Base-by-base conservation (phyloP, 2,329 filamentous ascomycete species). In the Fusarium praegraminearum region DNA sequence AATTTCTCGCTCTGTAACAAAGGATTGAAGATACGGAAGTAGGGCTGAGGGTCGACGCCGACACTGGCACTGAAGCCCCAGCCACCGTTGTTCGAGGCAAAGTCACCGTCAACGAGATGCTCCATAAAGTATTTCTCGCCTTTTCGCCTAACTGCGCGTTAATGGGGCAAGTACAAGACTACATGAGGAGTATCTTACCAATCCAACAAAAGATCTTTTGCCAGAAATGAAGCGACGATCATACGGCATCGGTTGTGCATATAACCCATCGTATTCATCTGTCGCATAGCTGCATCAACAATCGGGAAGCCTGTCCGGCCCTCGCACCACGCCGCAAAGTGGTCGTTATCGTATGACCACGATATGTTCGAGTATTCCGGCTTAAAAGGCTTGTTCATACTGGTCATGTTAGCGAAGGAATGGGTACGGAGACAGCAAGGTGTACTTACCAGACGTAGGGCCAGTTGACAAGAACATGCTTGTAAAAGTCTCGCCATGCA, bases 21-120 rank as follows among this genome's bases (percentile, higher is more conserved):
- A 1, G 94, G 94, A 74, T 97, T 97, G 80, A 97, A 97, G 53
- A 97, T 92, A 9, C 93, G 86, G 69, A 97, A 97, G 77, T 97
- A 97, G 0, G 94, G 93, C 79, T 97, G 92, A 2, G 93, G 92
- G 78, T 97, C 93, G 9, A 94, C 92, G 2, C 93, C 91, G 0
- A 90, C 90, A 20, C 85, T 88, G 7, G 90, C 89, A 26, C 84
- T 80, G 66, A 82, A 83, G 1, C 81, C 87, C 85, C 86, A 88
- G 5, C 86, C 86, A 30, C 86, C 85, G 66, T 92, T 93, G 77
- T 95, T 95, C 61, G 87, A 91, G 0, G 91, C 91, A 75, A 94
- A 93, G 76, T 94, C 92, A 18, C 92, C 91, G 73, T 95, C 92
- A 59, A 94, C 86, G 10, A 94, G 83, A 68, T 91, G 84, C 76